phyloP scores from a whole-genome alignment of 2,329 filamentous ascomycete genomes.

The Claviceps sp. region DNA sequence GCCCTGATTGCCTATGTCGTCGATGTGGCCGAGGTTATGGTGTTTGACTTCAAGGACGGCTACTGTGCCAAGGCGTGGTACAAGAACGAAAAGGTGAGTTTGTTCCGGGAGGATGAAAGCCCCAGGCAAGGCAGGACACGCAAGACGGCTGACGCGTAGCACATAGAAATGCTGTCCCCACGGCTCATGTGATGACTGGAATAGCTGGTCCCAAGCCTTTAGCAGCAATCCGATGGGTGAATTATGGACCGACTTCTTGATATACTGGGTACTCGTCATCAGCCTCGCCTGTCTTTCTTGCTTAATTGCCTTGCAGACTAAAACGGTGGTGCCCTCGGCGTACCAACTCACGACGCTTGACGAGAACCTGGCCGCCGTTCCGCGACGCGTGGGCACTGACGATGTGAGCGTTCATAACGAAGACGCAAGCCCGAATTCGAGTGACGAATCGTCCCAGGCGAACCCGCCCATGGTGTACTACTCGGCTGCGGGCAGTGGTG shows the following conservation, averaged over 20 bases:
- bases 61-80: conserved; percentile 66
- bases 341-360: conserved; percentile 80
- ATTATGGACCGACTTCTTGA: conserved; percentile 59
- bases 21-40: conserved; percentile 68
- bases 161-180: conserved; percentile 39
- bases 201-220: conserved; percentile 39
- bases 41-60: conserved; percentile 87
- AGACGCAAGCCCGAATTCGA: conserved; percentile 27
- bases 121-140: neutral
- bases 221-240: conserved; percentile 30
- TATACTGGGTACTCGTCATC: conserved; percentile 64
- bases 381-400: conserved; percentile 26
- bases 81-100: conserved; percentile 48
- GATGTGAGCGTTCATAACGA: conserved; percentile 30
- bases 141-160: neutral
- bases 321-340: conserved; percentile 82
- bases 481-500: conserved; percentile 87
- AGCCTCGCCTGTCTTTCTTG: conserved; percentile 59
- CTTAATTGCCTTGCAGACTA: conserved; percentile 73
- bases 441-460: conserved; percentile 23
- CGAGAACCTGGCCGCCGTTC: conserved; percentile 69
- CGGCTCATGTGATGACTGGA: conserved; percentile 43
- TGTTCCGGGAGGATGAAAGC: neutral
- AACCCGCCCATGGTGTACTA: conserved; percentile 79
- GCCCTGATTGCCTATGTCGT: conserved; percentile 80